Evolutionary conservation across 139 green algal genomes (phyloP), one percentile per base, ranked within the genome.

Genomic region (Tetradesmus obliquus): DNA sequence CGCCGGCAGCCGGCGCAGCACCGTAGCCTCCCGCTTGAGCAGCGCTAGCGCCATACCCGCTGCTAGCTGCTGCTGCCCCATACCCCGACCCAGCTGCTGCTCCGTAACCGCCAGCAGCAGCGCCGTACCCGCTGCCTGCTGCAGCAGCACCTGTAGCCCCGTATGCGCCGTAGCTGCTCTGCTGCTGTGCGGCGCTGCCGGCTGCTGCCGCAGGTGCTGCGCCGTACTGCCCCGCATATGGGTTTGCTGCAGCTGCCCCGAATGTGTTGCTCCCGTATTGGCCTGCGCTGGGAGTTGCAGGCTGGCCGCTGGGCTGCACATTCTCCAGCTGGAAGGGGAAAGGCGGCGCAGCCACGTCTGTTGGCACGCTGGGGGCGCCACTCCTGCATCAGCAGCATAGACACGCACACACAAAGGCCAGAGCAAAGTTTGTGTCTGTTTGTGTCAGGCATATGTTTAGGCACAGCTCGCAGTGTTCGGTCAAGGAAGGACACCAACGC

Each of bases 291-390:
- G 80, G 88, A 15, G 89, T 92, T 22, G 62, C 3, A 2, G 89
- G 89, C 89, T 92, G 89, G 51, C 69, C 54, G 17, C 84, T 81
- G 55, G 92, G 54, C 80, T 82, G 45, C 13, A 95, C 83, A 10
- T 97, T 86, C 88, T 97, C 95, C 0, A 91, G 87, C 8, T 95
- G 91, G 88, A 97, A 98, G 15, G 96, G 96, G 93, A 97, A 97
- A 20, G 96, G 95, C 15, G 96, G 96, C 22, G 94, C 89, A 62
- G 93, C 45, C 12, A 93, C 84, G 54, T 84, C 84, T n/a, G 79
- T 20, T 22, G 94, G 88, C 76, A 95, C 55, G 76, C 93, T 93
- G 15, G 88, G 54, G 17, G 91, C 82, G 20, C 89, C 89, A 7
- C 89, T 92, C 80, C 89, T 91, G 88, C 57, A 87, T 4, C 8